These are phyloP conservation scores for Theobroma grandiflorum DNA, from an alignment of 441 rosid genomes.

Conservation along the genomic window DNA sequence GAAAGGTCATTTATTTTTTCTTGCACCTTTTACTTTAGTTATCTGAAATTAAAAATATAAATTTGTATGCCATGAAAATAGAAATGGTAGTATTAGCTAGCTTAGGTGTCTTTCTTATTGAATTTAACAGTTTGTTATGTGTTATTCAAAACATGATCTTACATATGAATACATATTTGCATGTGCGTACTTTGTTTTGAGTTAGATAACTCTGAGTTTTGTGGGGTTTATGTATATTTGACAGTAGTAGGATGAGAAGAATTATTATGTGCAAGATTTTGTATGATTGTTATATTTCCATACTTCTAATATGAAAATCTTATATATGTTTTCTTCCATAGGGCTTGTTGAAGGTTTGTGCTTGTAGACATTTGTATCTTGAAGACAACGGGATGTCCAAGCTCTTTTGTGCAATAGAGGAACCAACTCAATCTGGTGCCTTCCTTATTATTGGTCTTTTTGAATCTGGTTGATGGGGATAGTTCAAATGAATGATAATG, in stretches of 20 bases:
- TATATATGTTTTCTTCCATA: neutral
- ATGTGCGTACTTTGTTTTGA: neutral
- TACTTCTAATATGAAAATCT: neutral
- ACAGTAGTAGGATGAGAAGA: neutral
- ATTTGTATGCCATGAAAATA: neutral
- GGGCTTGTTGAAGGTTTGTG: conserved; percentile 29
- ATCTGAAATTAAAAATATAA: neutral
- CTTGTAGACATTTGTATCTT: conserved; percentile 17
- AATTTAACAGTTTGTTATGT: neutral
- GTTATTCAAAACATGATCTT: neutral
- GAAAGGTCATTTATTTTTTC: conserved; percentile 35
- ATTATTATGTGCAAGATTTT: neutral
- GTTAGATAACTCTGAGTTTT: conserved; percentile 3
- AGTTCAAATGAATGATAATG: conserved; percentile 36
- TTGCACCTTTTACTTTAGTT: neutral
- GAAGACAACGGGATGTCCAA: conserved; percentile 38
- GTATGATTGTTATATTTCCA: conserved; percentile 1
- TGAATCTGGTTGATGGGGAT: conserved; percentile 48
- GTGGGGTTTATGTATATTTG: neutral
- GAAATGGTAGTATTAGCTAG: neutral
- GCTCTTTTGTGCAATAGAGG: conserved; percentile 30
- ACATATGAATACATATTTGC: neutral
- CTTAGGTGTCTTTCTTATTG: neutral
- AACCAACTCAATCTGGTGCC: conserved; percentile 20
- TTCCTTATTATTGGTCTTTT: conserved; percentile 29